Evolutionary conservation across 345 rosid species (phyloP).

Genomic region (Geranium brycei): DNA sequence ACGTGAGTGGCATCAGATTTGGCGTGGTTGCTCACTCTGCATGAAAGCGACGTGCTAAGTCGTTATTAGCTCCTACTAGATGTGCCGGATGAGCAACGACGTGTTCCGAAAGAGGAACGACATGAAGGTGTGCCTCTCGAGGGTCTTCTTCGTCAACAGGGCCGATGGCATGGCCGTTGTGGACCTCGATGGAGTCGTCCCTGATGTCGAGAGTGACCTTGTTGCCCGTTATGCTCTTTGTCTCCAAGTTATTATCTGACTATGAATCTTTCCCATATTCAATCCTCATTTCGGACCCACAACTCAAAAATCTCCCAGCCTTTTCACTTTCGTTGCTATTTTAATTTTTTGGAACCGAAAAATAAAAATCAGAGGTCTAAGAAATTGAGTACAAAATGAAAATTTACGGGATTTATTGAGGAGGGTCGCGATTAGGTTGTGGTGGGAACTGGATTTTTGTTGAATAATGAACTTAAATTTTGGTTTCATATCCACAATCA

Average conservation of each 20-base stretch:
- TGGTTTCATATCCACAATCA: too few relatives aligned
- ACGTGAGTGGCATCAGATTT: conserved; percentile 71
- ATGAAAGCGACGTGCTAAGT: conserved; percentile 29
- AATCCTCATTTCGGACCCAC: conserved; percentile 15
- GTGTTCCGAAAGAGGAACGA: conserved; percentile 44
- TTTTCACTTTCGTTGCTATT: too few relatives aligned
- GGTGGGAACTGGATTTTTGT: too few relatives aligned
- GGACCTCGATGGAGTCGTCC: conserved; percentile 70
- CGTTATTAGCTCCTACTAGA: conserved; percentile 72
- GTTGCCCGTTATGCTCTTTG: conserved; percentile 53
- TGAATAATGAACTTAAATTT: not conserved
- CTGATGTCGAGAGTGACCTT: conserved; percentile 71
- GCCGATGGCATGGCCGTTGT: conserved; percentile 62
- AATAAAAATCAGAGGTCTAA: not conserved
- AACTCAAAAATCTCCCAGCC: too few relatives aligned
- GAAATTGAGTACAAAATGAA: not conserved
- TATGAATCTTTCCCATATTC: conserved; percentile 27
- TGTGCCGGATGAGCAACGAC: conserved; percentile 51
- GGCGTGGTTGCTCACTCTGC: conserved; percentile 30
- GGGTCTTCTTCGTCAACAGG: conserved; percentile 54
- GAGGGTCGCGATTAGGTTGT: not conserved
- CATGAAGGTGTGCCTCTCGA: conserved; percentile 41
- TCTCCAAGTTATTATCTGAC: conserved; percentile 50
- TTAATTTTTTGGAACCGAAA: too few relatives aligned
- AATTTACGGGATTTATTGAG: not conserved